Evolutionary conservation across 805 yeast genomes (phyloP).

Genomic region (Saccharomycopsis sp.): DNA sequence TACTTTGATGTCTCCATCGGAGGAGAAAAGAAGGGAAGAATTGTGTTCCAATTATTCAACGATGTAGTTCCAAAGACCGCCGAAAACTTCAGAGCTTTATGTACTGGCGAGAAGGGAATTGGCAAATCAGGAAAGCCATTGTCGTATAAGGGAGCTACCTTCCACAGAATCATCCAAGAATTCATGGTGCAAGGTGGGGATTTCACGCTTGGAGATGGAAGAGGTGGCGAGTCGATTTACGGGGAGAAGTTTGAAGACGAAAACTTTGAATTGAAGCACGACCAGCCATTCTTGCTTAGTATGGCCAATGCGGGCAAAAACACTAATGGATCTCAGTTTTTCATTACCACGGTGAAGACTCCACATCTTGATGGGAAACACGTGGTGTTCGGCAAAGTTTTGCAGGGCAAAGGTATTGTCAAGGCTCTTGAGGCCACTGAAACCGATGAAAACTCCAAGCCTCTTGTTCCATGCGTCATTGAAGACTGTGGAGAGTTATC

Average conservation of each 20-base stretch:
- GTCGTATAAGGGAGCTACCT: conserved; percentile 74
- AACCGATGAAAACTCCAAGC: conserved; percentile 64
- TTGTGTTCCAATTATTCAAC: conserved; percentile 65
- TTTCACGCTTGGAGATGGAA: conserved; percentile 65
- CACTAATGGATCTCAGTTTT: conserved; percentile 95
- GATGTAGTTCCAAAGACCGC: conserved; percentile 83
- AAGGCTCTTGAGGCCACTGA: conserved; percentile 68
- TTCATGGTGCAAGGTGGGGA: conserved; percentile 97
- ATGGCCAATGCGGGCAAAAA: conserved; percentile 98
- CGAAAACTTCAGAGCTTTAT: conserved; percentile 80
- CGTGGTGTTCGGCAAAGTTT: conserved; percentile 89
- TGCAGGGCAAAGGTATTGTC: conserved; percentile 74
- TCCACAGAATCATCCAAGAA: conserved; percentile 84
- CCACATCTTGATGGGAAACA: conserved; percentile 96
- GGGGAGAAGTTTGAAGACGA: conserved; percentile 91
- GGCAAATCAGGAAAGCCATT: conserved; percentile 58
- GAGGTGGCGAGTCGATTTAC: conserved; percentile 78
- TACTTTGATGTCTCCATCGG: conserved; percentile 77
- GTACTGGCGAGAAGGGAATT: conserved; percentile 81
- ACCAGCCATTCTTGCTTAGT: conserved; percentile 78
- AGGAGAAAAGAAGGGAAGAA: conserved; percentile 62
- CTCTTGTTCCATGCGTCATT: conserved; percentile 62
- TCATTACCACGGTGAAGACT: conserved; percentile 85
- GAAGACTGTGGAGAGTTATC: conserved; percentile 68
- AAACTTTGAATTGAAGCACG: conserved; percentile 69